Evolutionary conservation across 2,329 filamentous ascomycete species (phyloP), one percentile per base, ranked within the genome.

Genomic region (Cucurbitaria berberidis): DNA sequence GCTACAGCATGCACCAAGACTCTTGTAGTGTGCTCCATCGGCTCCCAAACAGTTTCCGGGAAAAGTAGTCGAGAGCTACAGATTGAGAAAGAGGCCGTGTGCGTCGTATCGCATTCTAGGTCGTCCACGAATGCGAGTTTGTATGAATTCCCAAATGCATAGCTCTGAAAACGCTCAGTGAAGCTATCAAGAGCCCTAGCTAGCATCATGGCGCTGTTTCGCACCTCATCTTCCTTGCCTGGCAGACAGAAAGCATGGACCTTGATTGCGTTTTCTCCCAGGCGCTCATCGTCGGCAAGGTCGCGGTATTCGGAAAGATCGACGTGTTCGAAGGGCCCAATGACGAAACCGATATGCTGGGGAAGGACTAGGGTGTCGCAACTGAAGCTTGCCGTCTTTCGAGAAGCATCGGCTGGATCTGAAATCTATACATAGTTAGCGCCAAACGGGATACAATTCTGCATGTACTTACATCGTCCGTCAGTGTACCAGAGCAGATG

Each of bases 111-210:
- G 26, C 85, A 81, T 1, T 88, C 78, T 72, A 95, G 84, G 72
- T 99, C 95, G 64, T 99, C 95, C 16, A 99, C 87, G 65, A 99
- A 99, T 63, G 91, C 93, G 48, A 98, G 78, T 68, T 96, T 96
- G 80, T 96, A 98, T 68, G 89, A 92, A 24, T 90, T 85, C 6
- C 69, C 70, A 72, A 95, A 98, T 0, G 95, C 93, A 71, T 96
- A 99, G 19, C 89, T 88, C 22, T 92, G 91, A 72, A 93, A 98
- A 3, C 87, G 90, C 59, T 93, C 85, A 3, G 90, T 91, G 69
- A 98, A 92, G 73, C 89, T 90, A 72, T 99, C 95, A n/a, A 96
- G 87, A 1, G 92, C 91, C 70, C 85, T 63, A 18, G 93, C 89
- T 62, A 97, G 83, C 10, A 93, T 89, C 64, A 89, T 87, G 64